These are phyloP conservation scores for Pyricularia sp. DNA, from an alignment of 2,329 filamentous ascomycete genomes.

Conservation along the genomic window DNA sequence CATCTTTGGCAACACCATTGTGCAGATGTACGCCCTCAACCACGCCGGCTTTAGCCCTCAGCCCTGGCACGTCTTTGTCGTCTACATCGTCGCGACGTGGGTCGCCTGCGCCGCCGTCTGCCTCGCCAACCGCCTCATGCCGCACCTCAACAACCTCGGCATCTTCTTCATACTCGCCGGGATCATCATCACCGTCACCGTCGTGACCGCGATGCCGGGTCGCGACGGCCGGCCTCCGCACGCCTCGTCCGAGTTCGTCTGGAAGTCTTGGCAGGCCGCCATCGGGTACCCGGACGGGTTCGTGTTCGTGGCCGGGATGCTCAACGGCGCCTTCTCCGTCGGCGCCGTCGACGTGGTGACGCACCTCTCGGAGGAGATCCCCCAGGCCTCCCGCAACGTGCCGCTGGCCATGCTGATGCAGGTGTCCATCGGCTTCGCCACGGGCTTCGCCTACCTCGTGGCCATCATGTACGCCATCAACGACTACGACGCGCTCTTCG, in stretches of 20 bases:
- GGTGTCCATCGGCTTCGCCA: conserved; percentile 38
- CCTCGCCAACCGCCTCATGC: conserved; percentile 44
- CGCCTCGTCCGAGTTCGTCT: conserved; percentile 27
- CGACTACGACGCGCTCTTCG: conserved; percentile 35
- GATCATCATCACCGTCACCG: conserved; percentile 40
- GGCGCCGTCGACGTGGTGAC: conserved; percentile 57
- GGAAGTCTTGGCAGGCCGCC: conserved; percentile 27
- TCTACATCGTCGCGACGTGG: conserved; percentile 30
- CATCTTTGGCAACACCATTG: conserved; percentile 29
- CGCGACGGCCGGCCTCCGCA: conserved; percentile 17
- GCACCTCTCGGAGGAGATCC: conserved; percentile 58
- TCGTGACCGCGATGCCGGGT: conserved; percentile 39
- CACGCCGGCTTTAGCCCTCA: conserved; percentile 25
- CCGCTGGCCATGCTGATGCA: conserved; percentile 44
- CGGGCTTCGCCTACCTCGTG: conserved; percentile 42
- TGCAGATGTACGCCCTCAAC: conserved; percentile 34
- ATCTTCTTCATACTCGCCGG: conserved; percentile 24
- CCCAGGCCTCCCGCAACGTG: conserved; percentile 36
- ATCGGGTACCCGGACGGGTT: conserved; percentile 31
- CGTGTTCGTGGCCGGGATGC: conserved; percentile 30
- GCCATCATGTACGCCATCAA: conserved; percentile 50
- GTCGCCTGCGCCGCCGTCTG: conserved; percentile 30
- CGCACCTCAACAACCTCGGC: conserved; percentile 42
- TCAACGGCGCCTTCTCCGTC: conserved; percentile 61
- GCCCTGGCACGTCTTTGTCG: conserved; percentile 33